Base-by-base conservation (phyloP, 352 stramenopile genomes). In the Globisporangium rhizosaccharum region DNA sequence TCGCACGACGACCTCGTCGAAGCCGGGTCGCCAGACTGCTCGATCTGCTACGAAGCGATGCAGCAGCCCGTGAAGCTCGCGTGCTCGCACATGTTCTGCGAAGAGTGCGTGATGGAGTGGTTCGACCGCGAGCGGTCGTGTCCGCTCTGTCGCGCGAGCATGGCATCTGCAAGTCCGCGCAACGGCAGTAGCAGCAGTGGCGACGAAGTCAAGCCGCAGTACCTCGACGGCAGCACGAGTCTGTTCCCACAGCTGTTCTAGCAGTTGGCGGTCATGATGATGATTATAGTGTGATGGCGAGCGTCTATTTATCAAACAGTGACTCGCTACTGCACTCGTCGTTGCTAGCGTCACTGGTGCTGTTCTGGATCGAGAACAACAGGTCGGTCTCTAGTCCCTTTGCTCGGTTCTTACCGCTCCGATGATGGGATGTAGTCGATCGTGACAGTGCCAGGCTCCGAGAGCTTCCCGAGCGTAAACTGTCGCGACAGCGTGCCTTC, bases 51-150 rank as follows among this genome's bases (percentile, higher is more conserved):
- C 57, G 83, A 93, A 39, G 33, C 66, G 2, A 90, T 93, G 83
- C 67, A 78, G 7, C 61, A 64, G 26, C 83, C 83, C 10, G 83
- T 93, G 30, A 87, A 91, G 53, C 76, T 93, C 23, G 68, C 67
- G 52, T 93, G 83, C 49, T 73, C 79, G 44, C 83, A 93, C 65
- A 82, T 93, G 72, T 93, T 93, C 59, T 93, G 83, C 57, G 83
- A 93, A 64, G 83, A 91, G 44, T 93, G 83, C 57, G 81, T 93
- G 48, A 82, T 73, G 26, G 83, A 93, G 51, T 93, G 83, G 83
- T 88, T 93, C 57, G 80, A 93, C 41, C 81, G 85, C 54, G 83
- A 93, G 63, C 79, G 80, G n/a, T 89, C 79, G 3, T 93, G 83
- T 28, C 83, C 83, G 12, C 68, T 93, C 9, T 93, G 83, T 15